phyloP scores from a whole-genome alignment of 495 filamentous ascomycete genomes.

The Hypomontagnella monticulosa region DNA sequence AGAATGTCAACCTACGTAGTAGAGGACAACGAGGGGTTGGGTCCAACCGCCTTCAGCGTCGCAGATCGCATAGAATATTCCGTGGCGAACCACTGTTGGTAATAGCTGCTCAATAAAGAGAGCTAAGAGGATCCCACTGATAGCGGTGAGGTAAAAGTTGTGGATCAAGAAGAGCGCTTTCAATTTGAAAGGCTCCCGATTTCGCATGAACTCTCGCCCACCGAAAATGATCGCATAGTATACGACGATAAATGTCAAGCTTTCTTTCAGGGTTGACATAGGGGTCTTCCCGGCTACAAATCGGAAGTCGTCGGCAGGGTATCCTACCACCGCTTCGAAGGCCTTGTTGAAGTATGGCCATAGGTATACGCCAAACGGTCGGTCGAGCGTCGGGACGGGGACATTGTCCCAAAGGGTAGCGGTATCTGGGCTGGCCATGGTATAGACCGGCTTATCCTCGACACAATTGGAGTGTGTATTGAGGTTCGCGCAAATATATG shows the following conservation, averaged over 20 bases:
- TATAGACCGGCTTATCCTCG: slow-evolving; percentile 20
- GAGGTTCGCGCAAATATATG: slow-evolving; percentile 29
- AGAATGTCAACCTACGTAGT: slow-evolving; percentile 69
- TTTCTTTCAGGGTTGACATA: slow-evolving; percentile 75
- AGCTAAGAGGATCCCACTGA: slow-evolving; percentile 71
- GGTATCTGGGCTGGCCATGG: slow-evolving; percentile 54
- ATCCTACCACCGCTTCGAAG: slow-evolving; percentile 77
- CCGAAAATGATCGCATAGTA: slow-evolving; percentile 83
- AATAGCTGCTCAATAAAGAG: slow-evolving; percentile 80
- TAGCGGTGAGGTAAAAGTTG: slow-evolving; percentile 80
- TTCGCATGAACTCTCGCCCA: slow-evolving; percentile 77
- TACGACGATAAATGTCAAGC: slow-evolving; percentile 67
- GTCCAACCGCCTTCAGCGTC: slow-evolving; percentile 79
- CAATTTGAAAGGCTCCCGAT: slow-evolving; percentile 72
- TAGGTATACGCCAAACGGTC: slow-evolving; percentile 88
- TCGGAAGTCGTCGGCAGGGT: slow-evolving; percentile 73
- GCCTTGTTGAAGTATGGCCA: slow-evolving; percentile 95
- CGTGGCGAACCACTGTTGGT: slow-evolving; percentile 71
- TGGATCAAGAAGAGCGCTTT: slow-evolving; percentile 77
- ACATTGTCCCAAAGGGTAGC: slow-evolving; percentile 71
- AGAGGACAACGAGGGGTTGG: slow-evolving; percentile 75
- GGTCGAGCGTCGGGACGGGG: slow-evolving; percentile 82
- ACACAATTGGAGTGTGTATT: slow-evolving; percentile 11
- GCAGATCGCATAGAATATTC: slow-evolving; percentile 79
- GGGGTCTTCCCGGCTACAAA: slow-evolving; percentile 74